Conservation (phyloP, 305 asterid genomes). For the Lippia alba region DNA sequence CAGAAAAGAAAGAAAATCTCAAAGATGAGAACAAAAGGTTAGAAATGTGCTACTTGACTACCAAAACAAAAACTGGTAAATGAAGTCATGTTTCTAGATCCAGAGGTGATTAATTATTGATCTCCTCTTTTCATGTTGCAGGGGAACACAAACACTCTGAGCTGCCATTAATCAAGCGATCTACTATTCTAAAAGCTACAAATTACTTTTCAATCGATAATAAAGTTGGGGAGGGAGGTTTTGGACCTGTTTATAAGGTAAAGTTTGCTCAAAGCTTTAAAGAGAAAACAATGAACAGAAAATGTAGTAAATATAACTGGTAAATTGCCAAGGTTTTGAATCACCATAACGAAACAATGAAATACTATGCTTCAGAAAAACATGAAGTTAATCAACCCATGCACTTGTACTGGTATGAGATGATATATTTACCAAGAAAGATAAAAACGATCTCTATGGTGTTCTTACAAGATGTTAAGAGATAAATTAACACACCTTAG, state of each 20-base stretch:
- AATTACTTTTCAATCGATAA: conserved; percentile 38
- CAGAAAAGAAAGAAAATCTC: background rate
- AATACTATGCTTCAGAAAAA: too few relatives aligned
- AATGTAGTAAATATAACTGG: too few relatives aligned
- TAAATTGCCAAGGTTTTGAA: background rate
- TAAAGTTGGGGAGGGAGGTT: conserved; percentile 56
- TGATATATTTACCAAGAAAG: too few relatives aligned
- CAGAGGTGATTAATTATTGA: background rate
- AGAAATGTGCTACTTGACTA: background rate
- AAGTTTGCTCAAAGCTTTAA: background rate
- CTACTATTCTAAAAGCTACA: conserved; percentile 39
- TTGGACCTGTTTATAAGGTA: conserved; percentile 58
- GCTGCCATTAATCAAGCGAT: conserved; percentile 41
- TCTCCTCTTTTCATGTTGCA: background rate
- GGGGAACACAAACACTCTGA: conserved; percentile 29
- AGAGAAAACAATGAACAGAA: too few relatives aligned
- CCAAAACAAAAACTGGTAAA: too few relatives aligned
- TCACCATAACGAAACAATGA: background rate
- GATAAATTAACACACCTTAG: too few relatives aligned
- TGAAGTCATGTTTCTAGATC: background rate
- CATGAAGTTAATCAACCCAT: too few relatives aligned
- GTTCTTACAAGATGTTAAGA: too few relatives aligned
- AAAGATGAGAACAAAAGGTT: background rate
- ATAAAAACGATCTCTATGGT: too few relatives aligned
- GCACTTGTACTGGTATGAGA: too few relatives aligned